These are phyloP conservation scores for Zopfochytrium polystomum DNA, from an alignment of 371 early-diverging fungal genomes.

Conservation along the genomic window DNA sequence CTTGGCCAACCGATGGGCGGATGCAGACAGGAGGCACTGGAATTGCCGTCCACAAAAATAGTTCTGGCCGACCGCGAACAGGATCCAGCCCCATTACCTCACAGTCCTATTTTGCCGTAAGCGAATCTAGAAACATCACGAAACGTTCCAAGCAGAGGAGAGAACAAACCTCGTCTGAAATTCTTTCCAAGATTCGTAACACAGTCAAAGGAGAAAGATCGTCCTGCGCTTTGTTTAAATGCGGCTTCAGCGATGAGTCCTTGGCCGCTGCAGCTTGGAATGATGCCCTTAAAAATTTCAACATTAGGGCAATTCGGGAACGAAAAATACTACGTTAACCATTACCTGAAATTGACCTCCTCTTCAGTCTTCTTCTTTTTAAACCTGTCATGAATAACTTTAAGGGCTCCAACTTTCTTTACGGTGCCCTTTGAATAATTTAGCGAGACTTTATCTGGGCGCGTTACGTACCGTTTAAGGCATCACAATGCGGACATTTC, in stretches of 20 bases:
- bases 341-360: constrained; percentile 60
- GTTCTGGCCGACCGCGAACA: constrained; percentile 81
- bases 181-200: constrained; percentile 79
- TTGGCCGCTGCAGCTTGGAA: constrained; percentile 69
- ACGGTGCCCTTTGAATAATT: constrained; percentile 53
- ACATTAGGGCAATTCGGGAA: too few species aligned
- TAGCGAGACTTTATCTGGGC: background rate
- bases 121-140: background rate
- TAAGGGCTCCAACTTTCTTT: constrained; percentile 94
- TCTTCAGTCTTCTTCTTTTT: constrained; percentile 72
- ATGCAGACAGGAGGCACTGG: constrained; percentile 98
- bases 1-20: constrained; percentile 95
- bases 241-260: constrained; percentile 73
- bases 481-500: constrained; percentile 84
- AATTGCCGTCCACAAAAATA: constrained; percentile 87
- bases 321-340: too few species aligned
- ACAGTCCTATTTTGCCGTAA: constrained; percentile 65
- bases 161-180: constrained; percentile 63
- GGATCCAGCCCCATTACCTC: constrained; percentile 92
- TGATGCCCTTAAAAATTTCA: constrained; percentile 39
- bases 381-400: constrained; percentile 94
- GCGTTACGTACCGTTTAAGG: constrained; percentile 70
- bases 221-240: constrained; percentile 83
- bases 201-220: constrained; percentile 94
- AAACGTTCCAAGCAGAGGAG: constrained; percentile 26